These are phyloP conservation scores for Puccinia horiana DNA, from an alignment of 1,284 basidiomycete genomes.

Conservation along the genomic window DNA sequence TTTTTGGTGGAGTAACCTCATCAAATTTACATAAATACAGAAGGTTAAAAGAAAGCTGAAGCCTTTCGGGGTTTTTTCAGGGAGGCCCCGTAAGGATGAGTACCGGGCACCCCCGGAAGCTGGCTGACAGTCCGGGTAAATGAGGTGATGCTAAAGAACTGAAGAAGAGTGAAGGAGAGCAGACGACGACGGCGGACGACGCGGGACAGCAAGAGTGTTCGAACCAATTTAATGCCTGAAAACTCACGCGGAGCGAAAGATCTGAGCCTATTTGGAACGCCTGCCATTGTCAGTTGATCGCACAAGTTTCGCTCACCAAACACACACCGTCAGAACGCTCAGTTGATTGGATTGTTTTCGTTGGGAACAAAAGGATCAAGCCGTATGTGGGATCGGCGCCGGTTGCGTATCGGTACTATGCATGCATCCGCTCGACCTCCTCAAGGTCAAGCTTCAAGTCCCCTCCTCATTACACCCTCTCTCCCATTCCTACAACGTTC, in stretches of 20 bases:
- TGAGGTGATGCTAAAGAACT: no score
- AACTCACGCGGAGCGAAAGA: slow-evolving; percentile 9
- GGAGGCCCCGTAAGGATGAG: no score
- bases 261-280: slow-evolving; percentile 22
- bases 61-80: no score
- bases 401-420: slow-evolving; percentile 88
- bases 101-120: no score
- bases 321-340: no score
- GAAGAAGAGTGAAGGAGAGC: no score
- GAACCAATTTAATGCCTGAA: slow-evolving; percentile 33
- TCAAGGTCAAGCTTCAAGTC: slow-evolving; percentile 96
- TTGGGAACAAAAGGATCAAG: slow-evolving; percentile 70
- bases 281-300: slow-evolving; percentile 19
- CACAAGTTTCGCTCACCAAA: not conserved
- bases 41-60: no score
- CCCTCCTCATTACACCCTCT: slow-evolving; percentile 57
- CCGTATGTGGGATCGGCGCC: slow-evolving; percentile 86
- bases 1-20: no score
- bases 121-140: no score
- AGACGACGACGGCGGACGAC: no score
- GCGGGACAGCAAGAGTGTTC: no score
- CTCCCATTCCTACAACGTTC: slow-evolving; percentile 53
- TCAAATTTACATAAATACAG: no score
- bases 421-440: slow-evolving; percentile 95
- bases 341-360: not conserved